Percentiles rank a stretch among this genome's conserved stretches.
Evolutionary conservation across 257 asterid species (phyloP).

Genomic region (Solanum chilense): DNA sequence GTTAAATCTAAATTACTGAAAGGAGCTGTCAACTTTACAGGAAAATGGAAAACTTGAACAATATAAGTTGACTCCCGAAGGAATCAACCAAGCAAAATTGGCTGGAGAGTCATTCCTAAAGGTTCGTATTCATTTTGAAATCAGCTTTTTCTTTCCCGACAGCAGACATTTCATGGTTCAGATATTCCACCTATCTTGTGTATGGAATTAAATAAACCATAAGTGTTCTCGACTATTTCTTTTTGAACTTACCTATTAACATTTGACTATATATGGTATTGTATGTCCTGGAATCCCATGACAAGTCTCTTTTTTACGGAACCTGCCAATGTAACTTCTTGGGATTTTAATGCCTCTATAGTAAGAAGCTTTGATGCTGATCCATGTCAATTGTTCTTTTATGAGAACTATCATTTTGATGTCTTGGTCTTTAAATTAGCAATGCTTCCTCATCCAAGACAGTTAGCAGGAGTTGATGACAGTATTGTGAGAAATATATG

Average conservation of each 20-base stretch:
- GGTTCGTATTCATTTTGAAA: slow-evolving; percentile 20
- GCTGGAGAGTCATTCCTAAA: slow-evolving; percentile 68
- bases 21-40: slow-evolving; percentile 12
- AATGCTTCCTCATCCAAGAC: background rate
- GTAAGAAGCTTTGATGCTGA: background rate
- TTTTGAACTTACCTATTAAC: background rate
- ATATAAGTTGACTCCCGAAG: slow-evolving; percentile 70
- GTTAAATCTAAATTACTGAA: background rate
- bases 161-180: background rate
- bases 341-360: background rate
- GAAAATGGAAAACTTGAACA: slow-evolving; percentile 77
- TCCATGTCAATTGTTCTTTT: background rate
- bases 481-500: no score
- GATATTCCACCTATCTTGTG: background rate
- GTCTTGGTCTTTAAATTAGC: background rate
- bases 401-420: background rate
- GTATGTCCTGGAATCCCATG: background rate
- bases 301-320: background rate
- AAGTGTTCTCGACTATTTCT: background rate
- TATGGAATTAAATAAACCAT: background rate
- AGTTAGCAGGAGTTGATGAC: background rate
- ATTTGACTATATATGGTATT: background rate
- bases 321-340: background rate
- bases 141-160: background rate
- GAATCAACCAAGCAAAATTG: slow-evolving; percentile 70